Conservation (phyloP, 2,329 filamentous ascomycete genomes). For the Celoporthe dispersa region DNA sequence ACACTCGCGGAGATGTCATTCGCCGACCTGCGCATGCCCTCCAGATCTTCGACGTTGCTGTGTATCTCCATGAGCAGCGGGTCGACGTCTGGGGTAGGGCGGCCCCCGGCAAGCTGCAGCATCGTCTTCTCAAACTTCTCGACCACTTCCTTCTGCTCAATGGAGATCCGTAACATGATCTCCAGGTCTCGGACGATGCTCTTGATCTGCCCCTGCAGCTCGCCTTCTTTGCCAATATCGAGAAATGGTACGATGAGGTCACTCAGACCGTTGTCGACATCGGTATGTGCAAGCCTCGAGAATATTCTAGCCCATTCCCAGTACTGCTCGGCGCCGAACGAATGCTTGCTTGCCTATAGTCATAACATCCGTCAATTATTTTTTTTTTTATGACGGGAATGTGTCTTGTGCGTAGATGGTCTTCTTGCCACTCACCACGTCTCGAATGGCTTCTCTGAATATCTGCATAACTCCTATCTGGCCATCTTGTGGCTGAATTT, state of each 20-base stretch:
- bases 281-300: constrained; percentile 33
- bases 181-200: constrained; percentile 54
- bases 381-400: too few species aligned
- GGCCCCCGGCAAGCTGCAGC: constrained; percentile 16
- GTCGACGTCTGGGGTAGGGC: constrained; percentile 30
- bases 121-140: constrained; percentile 36
- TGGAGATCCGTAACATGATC: constrained; percentile 48
- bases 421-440: constrained; percentile 15
- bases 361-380: not conserved
- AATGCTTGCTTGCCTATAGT: constrained; percentile 43
- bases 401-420: not conserved
- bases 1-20: constrained; percentile 41
- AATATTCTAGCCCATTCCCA: constrained; percentile 41
- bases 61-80: constrained; percentile 29
- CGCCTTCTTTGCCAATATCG: constrained; percentile 48
- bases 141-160: constrained; percentile 42
- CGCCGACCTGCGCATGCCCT: constrained; percentile 40
- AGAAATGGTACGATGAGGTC: constrained; percentile 37
- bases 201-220: constrained; percentile 48
- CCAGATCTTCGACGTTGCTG: constrained; percentile 41
- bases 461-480: constrained; percentile 20
- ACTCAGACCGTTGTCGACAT: constrained; percentile 33
- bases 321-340: constrained; percentile 43
- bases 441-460: constrained; percentile 26
- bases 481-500: constrained; percentile 20